Conservation (phyloP, 805 yeast species). For the Grigorovia humatica region DNA sequence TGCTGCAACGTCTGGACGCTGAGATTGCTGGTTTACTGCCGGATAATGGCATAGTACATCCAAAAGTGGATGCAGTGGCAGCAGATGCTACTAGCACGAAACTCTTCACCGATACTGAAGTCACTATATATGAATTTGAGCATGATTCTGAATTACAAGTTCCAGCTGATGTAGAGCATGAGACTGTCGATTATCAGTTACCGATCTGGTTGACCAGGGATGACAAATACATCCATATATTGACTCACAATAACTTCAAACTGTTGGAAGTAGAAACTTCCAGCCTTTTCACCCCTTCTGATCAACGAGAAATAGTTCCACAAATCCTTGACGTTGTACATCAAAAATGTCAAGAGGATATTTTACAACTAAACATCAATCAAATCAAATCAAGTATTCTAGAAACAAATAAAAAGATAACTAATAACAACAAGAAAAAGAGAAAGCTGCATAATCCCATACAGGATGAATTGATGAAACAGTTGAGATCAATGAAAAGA, state of each 20-base stretch:
- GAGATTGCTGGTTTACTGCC: background rate
- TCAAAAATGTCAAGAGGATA: background rate
- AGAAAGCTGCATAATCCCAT: background rate
- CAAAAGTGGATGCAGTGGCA: too few relatives aligned
- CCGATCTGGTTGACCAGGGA: background rate
- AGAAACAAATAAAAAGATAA: background rate
- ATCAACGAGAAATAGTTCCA: background rate
- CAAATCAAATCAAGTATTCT: background rate
- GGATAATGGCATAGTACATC: too few relatives aligned
- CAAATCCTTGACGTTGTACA: background rate
- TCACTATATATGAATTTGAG: background rate
- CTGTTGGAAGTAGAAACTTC: background rate
- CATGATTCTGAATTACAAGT: background rate
- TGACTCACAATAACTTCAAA: background rate
- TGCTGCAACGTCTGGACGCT: background rate
- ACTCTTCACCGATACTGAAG: background rate
- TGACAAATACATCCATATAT: background rate
- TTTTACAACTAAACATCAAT: background rate
- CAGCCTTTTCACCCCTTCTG: background rate
- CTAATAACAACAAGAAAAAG: background rate
- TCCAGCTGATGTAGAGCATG: background rate
- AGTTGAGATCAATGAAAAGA: conserved; percentile 1
- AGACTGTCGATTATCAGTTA: background rate
- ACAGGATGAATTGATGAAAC: conserved; percentile 1
- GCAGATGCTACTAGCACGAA: background rate